These are phyloP conservation scores for Zizania palustris DNA, from an alignment of 202 grass and related monocot species.

Conservation along the genomic window DNA sequence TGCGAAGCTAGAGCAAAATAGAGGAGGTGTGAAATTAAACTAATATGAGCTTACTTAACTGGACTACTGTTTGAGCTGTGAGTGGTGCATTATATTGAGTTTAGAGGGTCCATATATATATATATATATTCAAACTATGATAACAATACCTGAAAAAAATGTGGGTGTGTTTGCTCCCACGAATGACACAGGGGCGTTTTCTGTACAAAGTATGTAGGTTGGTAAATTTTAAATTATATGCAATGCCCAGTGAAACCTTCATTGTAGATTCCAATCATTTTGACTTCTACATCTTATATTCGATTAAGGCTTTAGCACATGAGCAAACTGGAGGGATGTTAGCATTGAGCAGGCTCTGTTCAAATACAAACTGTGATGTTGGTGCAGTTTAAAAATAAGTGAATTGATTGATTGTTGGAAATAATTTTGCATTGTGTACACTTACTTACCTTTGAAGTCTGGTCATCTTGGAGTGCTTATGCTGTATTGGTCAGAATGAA, in stretches of 20 bases:
- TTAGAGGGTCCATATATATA: no score
- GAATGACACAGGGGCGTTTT: no score
- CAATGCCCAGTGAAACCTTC: background rate
- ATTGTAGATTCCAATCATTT: background rate
- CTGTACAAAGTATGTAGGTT: background rate
- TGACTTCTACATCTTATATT: background rate
- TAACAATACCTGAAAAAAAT: no score
- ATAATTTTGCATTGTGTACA: constrained; percentile 23
- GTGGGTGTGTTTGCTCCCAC: no score
- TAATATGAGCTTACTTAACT: no score
- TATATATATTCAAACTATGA: no score
- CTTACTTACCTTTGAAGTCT: constrained; percentile 17
- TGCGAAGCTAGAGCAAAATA: no score
- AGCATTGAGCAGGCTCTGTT: background rate
- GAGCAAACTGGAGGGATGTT: constrained; percentile 18
- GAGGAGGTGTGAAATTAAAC: no score
- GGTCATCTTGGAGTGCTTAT: background rate
- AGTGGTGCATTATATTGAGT: no score
- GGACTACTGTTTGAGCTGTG: no score
- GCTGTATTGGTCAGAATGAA: constrained; percentile 30
- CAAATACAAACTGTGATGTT: background rate
- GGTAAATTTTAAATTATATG: background rate
- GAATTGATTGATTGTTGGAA: background rate
- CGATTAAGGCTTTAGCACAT: background rate
- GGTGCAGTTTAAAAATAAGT: background rate